Evolutionary conservation across 257 asterid species (phyloP).

Genomic region (Fraxinus americana): DNA sequence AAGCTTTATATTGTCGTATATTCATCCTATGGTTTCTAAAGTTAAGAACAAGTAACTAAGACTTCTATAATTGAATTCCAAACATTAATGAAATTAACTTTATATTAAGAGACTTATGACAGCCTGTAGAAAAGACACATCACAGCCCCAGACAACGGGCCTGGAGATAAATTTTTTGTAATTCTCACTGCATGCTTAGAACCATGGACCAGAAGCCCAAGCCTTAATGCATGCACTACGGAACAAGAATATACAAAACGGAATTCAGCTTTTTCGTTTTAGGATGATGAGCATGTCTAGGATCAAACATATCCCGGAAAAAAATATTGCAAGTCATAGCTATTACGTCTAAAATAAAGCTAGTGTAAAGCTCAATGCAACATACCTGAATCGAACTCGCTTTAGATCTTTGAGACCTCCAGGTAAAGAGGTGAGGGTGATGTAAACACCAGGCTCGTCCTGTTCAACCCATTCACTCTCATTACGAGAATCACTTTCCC

Average conservation of each 20-base stretch:
- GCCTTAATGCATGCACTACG: conserved; percentile 9
- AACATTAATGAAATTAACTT: background rate
- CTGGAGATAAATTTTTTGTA: conserved; percentile 17
- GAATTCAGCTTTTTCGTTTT: background rate
- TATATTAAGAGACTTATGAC: conserved; percentile 2
- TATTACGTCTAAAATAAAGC: background rate
- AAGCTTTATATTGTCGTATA: background rate
- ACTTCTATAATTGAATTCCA: background rate
- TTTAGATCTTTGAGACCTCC: conserved; percentile 92
- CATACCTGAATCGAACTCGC: conserved; percentile 98
- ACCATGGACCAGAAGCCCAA: conserved; percentile 8
- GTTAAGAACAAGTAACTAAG: background rate
- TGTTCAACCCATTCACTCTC: conserved; percentile 98
- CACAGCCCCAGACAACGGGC: conserved; percentile 4
- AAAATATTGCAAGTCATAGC: background rate
- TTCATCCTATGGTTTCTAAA: background rate
- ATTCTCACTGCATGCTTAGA: background rate
- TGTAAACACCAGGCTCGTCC: conserved; percentile 96
- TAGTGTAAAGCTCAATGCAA: conserved; percentile 17
- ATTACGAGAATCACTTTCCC: conserved; percentile 68
- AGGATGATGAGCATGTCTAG: background rate
- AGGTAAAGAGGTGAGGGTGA: conserved; percentile 88
- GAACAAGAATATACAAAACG: conserved; percentile 1
- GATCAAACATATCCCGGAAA: conserved; percentile 11
- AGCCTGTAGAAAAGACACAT: conserved; percentile 1